phyloP scores from a whole-genome alignment of 306 rosid genomes.

The Fragaria vesca region DNA sequence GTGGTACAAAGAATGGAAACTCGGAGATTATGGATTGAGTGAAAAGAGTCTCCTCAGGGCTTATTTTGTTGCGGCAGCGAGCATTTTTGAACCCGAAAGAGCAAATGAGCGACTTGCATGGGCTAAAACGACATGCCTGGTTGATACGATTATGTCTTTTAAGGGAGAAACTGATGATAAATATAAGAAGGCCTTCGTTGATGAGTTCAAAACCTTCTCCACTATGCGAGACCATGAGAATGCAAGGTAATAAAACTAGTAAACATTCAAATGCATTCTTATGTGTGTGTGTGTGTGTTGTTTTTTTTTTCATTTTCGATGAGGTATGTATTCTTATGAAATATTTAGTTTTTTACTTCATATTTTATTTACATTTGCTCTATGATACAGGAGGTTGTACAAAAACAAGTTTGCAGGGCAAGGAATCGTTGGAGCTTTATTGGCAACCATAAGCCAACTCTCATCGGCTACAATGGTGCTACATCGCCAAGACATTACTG shows the following conservation, averaged over 20 bases:
- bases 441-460: constrained; percentile 56
- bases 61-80: constrained; percentile 70
- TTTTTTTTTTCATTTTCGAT: too few species aligned
- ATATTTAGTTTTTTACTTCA: neutral
- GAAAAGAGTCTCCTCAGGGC: constrained; percentile 51
- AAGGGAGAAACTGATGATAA: constrained; percentile 10
- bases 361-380: neutral
- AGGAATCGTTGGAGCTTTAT: constrained; percentile 48
- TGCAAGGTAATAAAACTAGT: constrained; percentile 18
- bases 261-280: neutral
- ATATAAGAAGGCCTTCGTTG: constrained; percentile 42
- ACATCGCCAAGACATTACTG: constrained; percentile 60
- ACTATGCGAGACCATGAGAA: constrained; percentile 18
- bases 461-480: constrained; percentile 53
- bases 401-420: constrained; percentile 31
- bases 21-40: constrained; percentile 62
- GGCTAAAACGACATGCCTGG: constrained; percentile 55
- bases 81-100: constrained; percentile 69
- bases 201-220: constrained; percentile 32
- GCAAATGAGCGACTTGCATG: constrained; percentile 69
- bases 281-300: too few species aligned
- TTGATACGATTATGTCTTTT: constrained; percentile 47
- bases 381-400: constrained; percentile 46
- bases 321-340: neutral
- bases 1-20: constrained; percentile 67